A percentile compares a stretch with the other conserved stretches of the same genome.
These are phyloP conservation scores for Heritiera littoralis DNA, from an alignment of 345 rosid species.

Conservation along the genomic window DNA sequence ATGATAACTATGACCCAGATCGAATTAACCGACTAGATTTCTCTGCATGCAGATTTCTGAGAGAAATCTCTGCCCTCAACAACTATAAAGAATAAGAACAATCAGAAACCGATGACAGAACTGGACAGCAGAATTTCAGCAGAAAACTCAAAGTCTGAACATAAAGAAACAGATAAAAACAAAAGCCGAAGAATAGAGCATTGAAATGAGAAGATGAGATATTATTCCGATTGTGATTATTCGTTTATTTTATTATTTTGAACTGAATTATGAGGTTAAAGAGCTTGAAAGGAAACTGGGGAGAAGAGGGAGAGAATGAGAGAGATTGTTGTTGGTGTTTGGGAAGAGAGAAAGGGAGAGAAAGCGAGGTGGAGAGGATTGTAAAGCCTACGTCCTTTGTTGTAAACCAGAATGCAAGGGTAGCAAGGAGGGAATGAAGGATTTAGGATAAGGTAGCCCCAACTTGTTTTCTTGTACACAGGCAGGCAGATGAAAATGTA, in stretches of 20 bases:
- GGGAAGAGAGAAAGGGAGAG: slow-evolving; percentile 13
- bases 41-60: slow-evolving; percentile 11
- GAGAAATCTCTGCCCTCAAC: slow-evolving; percentile 23
- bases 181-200: not conserved
- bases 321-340: not conserved
- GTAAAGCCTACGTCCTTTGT: slow-evolving; percentile 21
- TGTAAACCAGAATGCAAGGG: not conserved
- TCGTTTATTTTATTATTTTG: not conserved
- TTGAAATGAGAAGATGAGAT: not conserved
- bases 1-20: slow-evolving; percentile 24
- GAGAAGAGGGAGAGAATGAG: slow-evolving; percentile 24
- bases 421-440: too few relatives aligned
- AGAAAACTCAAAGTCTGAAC: too few relatives aligned
- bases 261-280: not conserved
- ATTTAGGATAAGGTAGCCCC: too few relatives aligned
- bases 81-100: not conserved
- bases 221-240: not conserved
- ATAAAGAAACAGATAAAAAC: not conserved
- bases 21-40: slow-evolving; percentile 28
- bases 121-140: not conserved
- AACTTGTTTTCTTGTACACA: too few relatives aligned
- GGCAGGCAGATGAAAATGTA: too few relatives aligned
- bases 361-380: slow-evolving; percentile 44
- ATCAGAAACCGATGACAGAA: too few relatives aligned
- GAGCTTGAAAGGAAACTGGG: not conserved